These are phyloP conservation scores for Aspergillus amoenus DNA, from an alignment of 2,329 filamentous ascomycete species.

Conservation along the genomic window DNA sequence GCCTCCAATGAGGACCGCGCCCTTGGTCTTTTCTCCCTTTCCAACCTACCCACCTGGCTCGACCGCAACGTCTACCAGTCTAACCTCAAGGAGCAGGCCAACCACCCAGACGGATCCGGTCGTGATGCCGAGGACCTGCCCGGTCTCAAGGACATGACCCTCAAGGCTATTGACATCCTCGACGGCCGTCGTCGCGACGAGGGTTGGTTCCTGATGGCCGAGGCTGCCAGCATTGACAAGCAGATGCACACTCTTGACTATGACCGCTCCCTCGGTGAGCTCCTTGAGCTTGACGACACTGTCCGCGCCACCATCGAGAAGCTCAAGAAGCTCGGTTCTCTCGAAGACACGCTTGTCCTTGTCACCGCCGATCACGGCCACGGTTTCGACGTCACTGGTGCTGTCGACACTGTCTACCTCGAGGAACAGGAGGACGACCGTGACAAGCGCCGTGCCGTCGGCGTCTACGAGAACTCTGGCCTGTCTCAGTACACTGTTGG, in stretches of 20 bases:
- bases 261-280: constrained; percentile 78
- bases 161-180: constrained; percentile 82
- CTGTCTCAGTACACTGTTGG: constrained; percentile 70
- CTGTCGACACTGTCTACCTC: constrained; percentile 77
- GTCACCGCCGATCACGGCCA: constrained; percentile 89
- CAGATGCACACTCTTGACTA: constrained; percentile 87
- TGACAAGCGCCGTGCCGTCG: constrained; percentile 72
- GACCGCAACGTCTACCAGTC: constrained; percentile 78
- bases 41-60: constrained; percentile 79
- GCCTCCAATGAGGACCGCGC: constrained; percentile 61
- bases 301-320: constrained; percentile 71
- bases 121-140: constrained; percentile 71
- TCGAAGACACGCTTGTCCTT: constrained; percentile 75
- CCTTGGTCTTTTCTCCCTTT: constrained; percentile 74
- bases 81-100: constrained; percentile 65
- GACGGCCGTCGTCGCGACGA: constrained; percentile 62
- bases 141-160: constrained; percentile 84
- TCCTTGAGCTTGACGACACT: constrained; percentile 83
- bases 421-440: constrained; percentile 64
- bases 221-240: constrained; percentile 84
- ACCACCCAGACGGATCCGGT: constrained; percentile 67
- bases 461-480: constrained; percentile 71
- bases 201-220: constrained; percentile 85
- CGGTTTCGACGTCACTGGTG: constrained; percentile 83
- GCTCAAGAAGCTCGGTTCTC: constrained; percentile 63